Evolutionary conservation across 1,284 basidiomycete genomes (phyloP).

Genomic region (Marasmius fiardii): DNA sequence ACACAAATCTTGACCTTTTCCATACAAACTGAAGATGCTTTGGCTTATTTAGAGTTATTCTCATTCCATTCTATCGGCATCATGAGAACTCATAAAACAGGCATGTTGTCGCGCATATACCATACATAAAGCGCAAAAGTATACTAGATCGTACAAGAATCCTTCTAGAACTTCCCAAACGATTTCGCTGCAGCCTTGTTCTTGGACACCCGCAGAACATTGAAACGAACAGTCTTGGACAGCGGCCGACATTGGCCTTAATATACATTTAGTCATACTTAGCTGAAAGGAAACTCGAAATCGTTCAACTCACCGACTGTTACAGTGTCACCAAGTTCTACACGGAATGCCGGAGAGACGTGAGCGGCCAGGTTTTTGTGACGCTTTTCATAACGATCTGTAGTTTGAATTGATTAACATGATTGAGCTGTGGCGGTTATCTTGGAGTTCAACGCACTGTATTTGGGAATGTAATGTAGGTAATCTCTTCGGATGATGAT

Average conservation of each 20-base stretch:
- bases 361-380: conserved; percentile 99
- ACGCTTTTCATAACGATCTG: conserved; percentile 93
- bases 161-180: conserved; percentile 88
- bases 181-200: conserved; percentile 86
- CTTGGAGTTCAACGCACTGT: conserved; percentile 57
- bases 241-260: conserved; percentile 96
- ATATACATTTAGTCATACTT: conserved; percentile 5
- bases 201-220: conserved; percentile 90
- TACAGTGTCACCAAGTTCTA: conserved; percentile 88
- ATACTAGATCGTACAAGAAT: conserved; percentile 19
- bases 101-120: conserved; percentile 18
- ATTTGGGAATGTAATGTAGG: conserved; percentile 98
- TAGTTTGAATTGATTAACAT: neutral
- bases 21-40: too few relatives aligned
- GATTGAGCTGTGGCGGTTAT: neutral
- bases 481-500: conserved; percentile 99
- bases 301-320: conserved; percentile 82
- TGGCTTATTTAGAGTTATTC: too few relatives aligned
- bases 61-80: too few relatives aligned
- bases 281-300: conserved; percentile 4
- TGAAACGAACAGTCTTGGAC: conserved; percentile 99
- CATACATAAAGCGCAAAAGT: conserved; percentile 19
- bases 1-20: neutral
- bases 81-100: neutral
- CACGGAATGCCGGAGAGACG: conserved; percentile 98